Evolutionary conservation across 495 filamentous ascomycete genomes (phyloP).

Genomic region (Elaphomyces granulatus): DNA sequence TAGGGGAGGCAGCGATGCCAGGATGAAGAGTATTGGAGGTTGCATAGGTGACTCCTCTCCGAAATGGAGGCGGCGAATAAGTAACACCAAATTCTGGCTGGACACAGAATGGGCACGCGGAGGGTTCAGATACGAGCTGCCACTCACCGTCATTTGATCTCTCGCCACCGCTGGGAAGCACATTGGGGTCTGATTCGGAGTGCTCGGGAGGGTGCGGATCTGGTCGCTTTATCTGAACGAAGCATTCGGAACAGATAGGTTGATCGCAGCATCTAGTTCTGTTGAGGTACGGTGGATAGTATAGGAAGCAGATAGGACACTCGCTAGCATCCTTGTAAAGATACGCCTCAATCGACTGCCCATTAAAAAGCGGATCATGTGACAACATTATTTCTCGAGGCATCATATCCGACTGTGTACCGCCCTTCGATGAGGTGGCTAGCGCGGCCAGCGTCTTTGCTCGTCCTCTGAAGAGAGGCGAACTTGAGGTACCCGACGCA

Average conservation of each 20-base stretch:
- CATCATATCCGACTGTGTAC: constrained; percentile 50
- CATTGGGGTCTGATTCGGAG: constrained; percentile 38
- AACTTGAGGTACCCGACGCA: constrained; percentile 43
- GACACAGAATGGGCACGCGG: constrained; percentile 91
- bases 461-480: constrained; percentile 49
- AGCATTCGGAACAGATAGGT: constrained; percentile 95
- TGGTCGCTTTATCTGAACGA: constrained; percentile 94
- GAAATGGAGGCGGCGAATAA: constrained; percentile 71
- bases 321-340: constrained; percentile 83
- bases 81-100: constrained; percentile 91
- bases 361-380: constrained; percentile 78
- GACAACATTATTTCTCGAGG: constrained; percentile 70
- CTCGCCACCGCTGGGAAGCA: constrained; percentile 22
- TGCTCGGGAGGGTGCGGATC: constrained; percentile 94
- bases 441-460: constrained; percentile 79
- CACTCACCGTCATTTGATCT: constrained; percentile 36
- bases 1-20: constrained; percentile 48
- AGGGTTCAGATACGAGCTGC: constrained; percentile 72
- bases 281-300: constrained; percentile 94
- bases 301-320: constrained; percentile 93
- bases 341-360: constrained; percentile 79
- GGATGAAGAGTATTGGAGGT: constrained; percentile 28
- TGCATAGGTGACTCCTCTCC: constrained; percentile 64
- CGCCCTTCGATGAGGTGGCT: constrained; percentile 51
- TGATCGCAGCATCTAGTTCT: constrained; percentile 93